Base-by-base conservation (phyloP, 352 stramenopile genomes). In the Phytophthora multivora region DNA sequence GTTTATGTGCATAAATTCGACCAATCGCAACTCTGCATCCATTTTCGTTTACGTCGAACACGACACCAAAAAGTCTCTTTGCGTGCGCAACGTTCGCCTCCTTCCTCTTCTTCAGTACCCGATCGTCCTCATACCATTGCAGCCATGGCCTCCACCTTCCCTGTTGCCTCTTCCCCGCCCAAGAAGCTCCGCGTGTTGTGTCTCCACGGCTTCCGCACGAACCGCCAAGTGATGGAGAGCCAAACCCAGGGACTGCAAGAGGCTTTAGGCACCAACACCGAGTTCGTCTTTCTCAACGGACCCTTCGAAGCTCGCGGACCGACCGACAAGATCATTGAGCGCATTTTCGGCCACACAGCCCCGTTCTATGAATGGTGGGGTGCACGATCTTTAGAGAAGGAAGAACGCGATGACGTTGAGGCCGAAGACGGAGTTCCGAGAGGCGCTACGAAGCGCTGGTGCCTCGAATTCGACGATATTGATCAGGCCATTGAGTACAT, bases 341-440 rank as follows among this genome's bases (percentile, higher is more conserved):
- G 62, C 18, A 69, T 86, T 26, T 86, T 90, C 21, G 78, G 63
- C 13, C 25, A 88, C 16, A 76, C 88, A 10, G 75, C 71, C 15
- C 73, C 78, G 8, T 95, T 91, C 63, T 94, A 88, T 64, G 86
- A 94, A 62, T 94, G 86, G 86, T 89, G 79, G 79, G 33, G 31
- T 4, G 68, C 77, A 15, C 68, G 71, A 4, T 73, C 68, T 4
- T 64, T 84, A 5, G 66, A 85, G 52, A 70, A 79, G 18, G 59
- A 80, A 13, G 78, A 81, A 48, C 66, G 71, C 16, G 58, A 66
- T n/a, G 69, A 72, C 16, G 72, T 73, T 36, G 66, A 73, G 28
- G 71, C 66, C 25, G 48, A 71, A 43, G 63, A 76, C 31, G 43
- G 50, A 26, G 36, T 69, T 19, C 69, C 59, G 15, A 41, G 33